phyloP scores from a whole-genome alignment of 1,284 basidiomycete genomes.

The Inonotus obliquus region DNA sequence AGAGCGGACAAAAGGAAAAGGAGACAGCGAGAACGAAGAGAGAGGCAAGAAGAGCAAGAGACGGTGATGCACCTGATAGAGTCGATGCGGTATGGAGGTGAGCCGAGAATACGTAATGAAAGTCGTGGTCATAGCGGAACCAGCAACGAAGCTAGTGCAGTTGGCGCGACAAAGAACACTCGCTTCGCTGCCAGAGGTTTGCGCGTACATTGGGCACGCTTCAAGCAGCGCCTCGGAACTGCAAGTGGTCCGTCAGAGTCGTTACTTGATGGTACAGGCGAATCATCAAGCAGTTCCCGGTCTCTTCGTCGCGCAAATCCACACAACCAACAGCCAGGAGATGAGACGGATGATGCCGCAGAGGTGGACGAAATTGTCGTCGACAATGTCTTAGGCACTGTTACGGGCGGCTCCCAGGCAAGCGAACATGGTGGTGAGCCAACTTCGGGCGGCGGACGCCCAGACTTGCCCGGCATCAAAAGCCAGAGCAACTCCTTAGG shows the following conservation, averaged over 20 bases:
- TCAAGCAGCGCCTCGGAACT: slow-evolving; percentile 39
- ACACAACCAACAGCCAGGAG: slow-evolving; percentile 20
- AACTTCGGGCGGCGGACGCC: slow-evolving; percentile 34
- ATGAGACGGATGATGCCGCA: slow-evolving; percentile 32
- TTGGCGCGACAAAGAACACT: slow-evolving; percentile 26
- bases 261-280: slow-evolving; percentile 37
- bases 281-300: slow-evolving; percentile 31
- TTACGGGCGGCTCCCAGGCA: slow-evolving; percentile 2
- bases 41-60: slow-evolving; percentile 4
- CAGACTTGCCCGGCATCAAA: slow-evolving; percentile 25
- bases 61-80: slow-evolving; percentile 10
- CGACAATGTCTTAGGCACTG: slow-evolving; percentile 32
- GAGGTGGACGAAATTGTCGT: slow-evolving; percentile 66
- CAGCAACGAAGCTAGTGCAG: not conserved
- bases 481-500: slow-evolving; percentile 25
- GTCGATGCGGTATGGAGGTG: slow-evolving; percentile 9
- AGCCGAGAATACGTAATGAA: not conserved
- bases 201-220: slow-evolving; percentile 38
- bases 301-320: slow-evolving; percentile 16
- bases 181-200: slow-evolving; percentile 32
- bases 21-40: not conserved
- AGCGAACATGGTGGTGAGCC: slow-evolving; percentile 45
- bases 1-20: not conserved
- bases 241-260: slow-evolving; percentile 40
- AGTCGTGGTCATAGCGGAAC: not conserved